Base-by-base conservation (phyloP, 768 basidiomycete genomes). In the Hypholoma fasciculare region DNA sequence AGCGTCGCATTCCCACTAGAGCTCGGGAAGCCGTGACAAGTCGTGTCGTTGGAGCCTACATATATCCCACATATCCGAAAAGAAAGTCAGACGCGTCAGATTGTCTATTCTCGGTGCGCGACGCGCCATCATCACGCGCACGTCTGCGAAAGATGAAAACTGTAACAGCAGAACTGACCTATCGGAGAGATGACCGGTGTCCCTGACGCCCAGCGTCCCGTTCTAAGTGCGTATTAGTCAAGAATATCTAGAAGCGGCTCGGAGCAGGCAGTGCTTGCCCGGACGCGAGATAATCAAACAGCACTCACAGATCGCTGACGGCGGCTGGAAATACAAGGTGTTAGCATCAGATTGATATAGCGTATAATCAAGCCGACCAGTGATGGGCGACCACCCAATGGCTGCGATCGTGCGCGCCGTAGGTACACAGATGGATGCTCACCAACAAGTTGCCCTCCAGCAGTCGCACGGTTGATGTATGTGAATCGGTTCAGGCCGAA, bases 231-330 rank as follows among this genome's bases (percentile, higher is more conserved):
- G 40, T 48, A 47, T 61, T 48, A 40, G 44, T 16, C 37, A 13
- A 52, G 46, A 2, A 12, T 3, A 37, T 7, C 26, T 43, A 39
- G 30, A 34, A 7, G 30, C 30, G 9, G 30, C 30, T 34, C 6
- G 30, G 6, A 6, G 6, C 30, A 34, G 30, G 30, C 30, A 6
- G 30, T 34, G 30, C 30, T 2, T 34, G 3, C 30, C 2, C 30
- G 30, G 23, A 23, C 4, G 23, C 23, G 23, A 50, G 4, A 49
- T 27, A 19, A 40, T n/a, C 39, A 40, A 40, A 17, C 40, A 14
- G 16, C 23, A 75, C 81, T 73, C 56, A 82, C 81, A 71, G 68
- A 64, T 82, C 76, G 40, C 68, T 68, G 49, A 78, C 66, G 37
- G 74, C 68, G 53, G 68, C 80, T 37, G 54, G 46, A 27, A 37